Percentiles rank a stretch among this genome's conserved stretches.
Evolutionary conservation across 495 filamentous ascomycete genomes (phyloP).

Genomic region (Lasiosphaeris hirsuta): DNA sequence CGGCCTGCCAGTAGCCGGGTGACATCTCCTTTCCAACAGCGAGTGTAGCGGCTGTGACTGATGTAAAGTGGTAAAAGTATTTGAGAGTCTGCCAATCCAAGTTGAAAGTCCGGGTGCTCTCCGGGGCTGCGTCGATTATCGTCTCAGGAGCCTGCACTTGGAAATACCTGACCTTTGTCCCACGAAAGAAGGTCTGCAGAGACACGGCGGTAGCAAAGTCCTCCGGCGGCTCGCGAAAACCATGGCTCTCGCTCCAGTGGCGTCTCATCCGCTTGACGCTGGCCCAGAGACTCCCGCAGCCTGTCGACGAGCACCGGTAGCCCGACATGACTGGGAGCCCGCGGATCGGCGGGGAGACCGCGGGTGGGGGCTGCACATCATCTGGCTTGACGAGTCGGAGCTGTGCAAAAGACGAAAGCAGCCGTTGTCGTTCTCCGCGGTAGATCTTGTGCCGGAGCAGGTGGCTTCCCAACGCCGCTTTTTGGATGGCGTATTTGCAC

Average conservation of each 20-base stretch:
- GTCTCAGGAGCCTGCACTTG: conserved; percentile 20
- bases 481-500: conserved; percentile 40
- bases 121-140: neutral
- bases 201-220: conserved; percentile 21
- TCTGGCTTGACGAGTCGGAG: conserved; percentile 29
- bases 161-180: conserved; percentile 39
- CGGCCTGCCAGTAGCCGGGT: no score
- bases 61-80: conserved; percentile 36
- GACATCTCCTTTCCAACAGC: no score
- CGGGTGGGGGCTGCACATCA: conserved; percentile 23
- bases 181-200: conserved; percentile 39
- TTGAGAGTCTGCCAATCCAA: conserved; percentile 31
- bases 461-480: conserved; percentile 34
- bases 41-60: neutral
- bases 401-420: conserved; percentile 26
- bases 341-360: conserved; percentile 25
- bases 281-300: conserved; percentile 29
- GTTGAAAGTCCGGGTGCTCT: neutral
- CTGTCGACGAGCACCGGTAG: conserved; percentile 25
- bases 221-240: conserved; percentile 13
- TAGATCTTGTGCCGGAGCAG: conserved; percentile 38
- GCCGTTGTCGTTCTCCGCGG: conserved; percentile 26
- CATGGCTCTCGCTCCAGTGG: conserved; percentile 34
- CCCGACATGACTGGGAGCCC: conserved; percentile 30
- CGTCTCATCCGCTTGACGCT: conserved; percentile 34